A percentile compares a stretch with the other conserved stretches of the same genome.
phyloP scores from a whole-genome alignment of 2,329 filamentous ascomycete genomes.

The Achaetomium macrosporum region DNA sequence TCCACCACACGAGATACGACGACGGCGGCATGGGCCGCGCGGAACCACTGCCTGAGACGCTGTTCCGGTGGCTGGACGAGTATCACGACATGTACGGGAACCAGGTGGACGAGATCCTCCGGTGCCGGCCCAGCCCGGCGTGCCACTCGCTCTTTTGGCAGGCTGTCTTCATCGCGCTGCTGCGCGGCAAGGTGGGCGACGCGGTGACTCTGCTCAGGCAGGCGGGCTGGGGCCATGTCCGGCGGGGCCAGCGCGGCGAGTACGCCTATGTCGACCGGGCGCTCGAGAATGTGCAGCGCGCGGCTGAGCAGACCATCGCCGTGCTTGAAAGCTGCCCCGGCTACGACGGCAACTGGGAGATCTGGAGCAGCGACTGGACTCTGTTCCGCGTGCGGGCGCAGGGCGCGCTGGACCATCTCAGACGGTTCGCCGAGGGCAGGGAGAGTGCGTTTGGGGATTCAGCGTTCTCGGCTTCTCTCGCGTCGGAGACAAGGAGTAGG shows the following conservation, averaged over 20 bases:
- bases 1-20: slow-evolving; percentile 62
- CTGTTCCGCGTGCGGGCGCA: slow-evolving; percentile 73
- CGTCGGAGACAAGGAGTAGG: slow-evolving; percentile 35
- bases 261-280: slow-evolving; percentile 68
- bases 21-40: slow-evolving; percentile 21
- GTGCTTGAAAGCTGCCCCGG: slow-evolving; percentile 71
- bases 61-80: slow-evolving; percentile 76
- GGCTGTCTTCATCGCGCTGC: slow-evolving; percentile 63
- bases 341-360: slow-evolving; percentile 69
- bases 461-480: slow-evolving; percentile 30
- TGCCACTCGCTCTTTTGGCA: slow-evolving; percentile 80
- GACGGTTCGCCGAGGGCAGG: slow-evolving; percentile 69
- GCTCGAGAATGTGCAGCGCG: slow-evolving; percentile 71
- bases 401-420: slow-evolving; percentile 63
- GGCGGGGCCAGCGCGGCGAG: slow-evolving; percentile 59
- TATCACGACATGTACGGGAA: slow-evolving; percentile 67
- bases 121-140: slow-evolving; percentile 64
- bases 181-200: slow-evolving; percentile 67
- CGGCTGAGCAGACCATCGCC: slow-evolving; percentile 60
- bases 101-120: slow-evolving; percentile 60
- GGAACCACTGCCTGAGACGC: slow-evolving; percentile 63
- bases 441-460: slow-evolving; percentile 29
- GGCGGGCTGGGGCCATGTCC: slow-evolving; percentile 73
- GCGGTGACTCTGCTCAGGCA: slow-evolving; percentile 63
- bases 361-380: slow-evolving; percentile 74